Evolutionary conservation across 805 yeast species (phyloP).

Genomic region (Lipomyces sp.): DNA sequence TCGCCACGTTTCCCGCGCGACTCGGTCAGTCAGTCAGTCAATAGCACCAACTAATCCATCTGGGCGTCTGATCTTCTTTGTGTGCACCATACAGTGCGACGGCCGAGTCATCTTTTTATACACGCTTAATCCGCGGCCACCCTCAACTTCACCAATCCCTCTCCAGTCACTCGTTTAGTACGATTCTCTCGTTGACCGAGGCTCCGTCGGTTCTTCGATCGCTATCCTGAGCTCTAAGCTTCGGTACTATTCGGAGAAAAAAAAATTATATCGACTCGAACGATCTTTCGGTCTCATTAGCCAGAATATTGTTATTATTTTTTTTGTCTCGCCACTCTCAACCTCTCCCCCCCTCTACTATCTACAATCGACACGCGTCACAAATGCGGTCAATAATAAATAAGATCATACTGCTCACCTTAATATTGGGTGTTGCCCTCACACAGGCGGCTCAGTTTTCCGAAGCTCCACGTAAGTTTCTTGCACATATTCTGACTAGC

Average conservation of each 20-base stretch:
- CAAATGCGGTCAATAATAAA: slow-evolving; percentile 6
- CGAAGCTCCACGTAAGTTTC: slow-evolving; percentile 9
- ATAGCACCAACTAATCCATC: no score
- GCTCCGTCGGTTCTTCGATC: not conserved
- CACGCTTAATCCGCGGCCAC: not conserved
- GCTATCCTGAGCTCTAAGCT: not conserved
- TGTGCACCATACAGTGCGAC: no score
- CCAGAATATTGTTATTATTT: no score
- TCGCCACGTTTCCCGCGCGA: slow-evolving; percentile 9
- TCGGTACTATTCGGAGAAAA: not conserved
- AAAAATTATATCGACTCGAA: not conserved
- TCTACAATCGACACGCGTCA: not conserved
- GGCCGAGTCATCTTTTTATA: no score
- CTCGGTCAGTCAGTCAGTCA: no score
- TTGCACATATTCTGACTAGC: not conserved
- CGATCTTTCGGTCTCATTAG: not conserved
- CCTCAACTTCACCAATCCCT: not conserved
- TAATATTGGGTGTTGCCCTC: slow-evolving; percentile 6
- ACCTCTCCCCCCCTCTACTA: no score
- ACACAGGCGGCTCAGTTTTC: slow-evolving; percentile 3
- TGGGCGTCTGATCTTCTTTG: no score
- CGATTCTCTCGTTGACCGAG: not conserved
- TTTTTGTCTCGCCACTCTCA: no score
- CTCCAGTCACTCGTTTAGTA: slow-evolving; percentile 8
- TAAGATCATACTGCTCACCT: not conserved